Base-by-base conservation (phyloP, 257 asterid species). In the Plantago ovata region DNA sequence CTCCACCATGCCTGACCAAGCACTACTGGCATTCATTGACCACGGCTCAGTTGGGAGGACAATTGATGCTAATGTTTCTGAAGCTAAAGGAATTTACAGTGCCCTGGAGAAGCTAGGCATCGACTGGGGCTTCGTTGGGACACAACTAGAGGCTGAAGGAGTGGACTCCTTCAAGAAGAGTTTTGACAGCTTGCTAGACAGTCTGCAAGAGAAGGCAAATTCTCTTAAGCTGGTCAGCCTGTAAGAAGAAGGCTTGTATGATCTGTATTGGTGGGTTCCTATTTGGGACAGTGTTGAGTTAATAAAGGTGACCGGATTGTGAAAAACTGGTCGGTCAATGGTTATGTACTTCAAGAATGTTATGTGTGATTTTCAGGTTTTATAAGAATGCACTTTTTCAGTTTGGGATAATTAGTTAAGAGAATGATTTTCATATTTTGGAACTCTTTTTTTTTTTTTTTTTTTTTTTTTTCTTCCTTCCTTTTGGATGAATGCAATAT, bases 1-100 rank as follows among this genome's bases (percentile, higher is more conserved):
- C 55, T 89, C 97, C 4, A 93, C 99, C 44, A 93, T 93, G 99
- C 99, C 99, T 2, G 99, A 93, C 64, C 97, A 89, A 76, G 99
- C 99, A n/a, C 96, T 93, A 46, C 82, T 62, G 62, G 99, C 99
- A 60, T 93, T 93, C 67, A 50, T 93, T 0, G 95, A 93, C 66
- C 99, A 93, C 28, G 99, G 99, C 52, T 49, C 79, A 0, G 96
- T 93, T 62, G 91, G 79, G 73, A 84, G 99, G 81, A 93, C 99
- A 0, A 93, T 93, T 9, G 99, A 93, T 52, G 36, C 97, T n/a
- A 89, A 89, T 22, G 84, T 86, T 9, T 75, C 95, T 0, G 99
- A 86, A 75, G 97, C 96, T 15, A 85, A 93, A 70, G 97, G 94
- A 32, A 78, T 93, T 51, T 93, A 93, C 78, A 81, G 76, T 32